Percentiles rank a stretch among this genome's conserved stretches.
Evolutionary conservation across 331 rosid species (phyloP).

Genomic region (Prunus yedoensis): DNA sequence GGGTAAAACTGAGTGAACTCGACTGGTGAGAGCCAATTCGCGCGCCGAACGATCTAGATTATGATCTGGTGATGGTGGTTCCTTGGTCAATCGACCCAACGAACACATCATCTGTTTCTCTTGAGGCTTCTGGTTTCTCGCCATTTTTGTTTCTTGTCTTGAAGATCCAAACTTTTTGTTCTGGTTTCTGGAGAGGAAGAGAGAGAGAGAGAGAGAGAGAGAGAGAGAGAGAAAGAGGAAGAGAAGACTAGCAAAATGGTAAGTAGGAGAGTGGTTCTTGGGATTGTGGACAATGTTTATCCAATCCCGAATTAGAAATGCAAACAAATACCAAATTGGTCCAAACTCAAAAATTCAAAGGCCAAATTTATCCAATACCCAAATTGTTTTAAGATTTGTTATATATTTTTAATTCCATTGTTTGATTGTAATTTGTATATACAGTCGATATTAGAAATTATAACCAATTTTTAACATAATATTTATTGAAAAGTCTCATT

Average conservation of each 20-base stretch:
- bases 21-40: constrained; percentile 68
- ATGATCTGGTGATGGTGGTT: constrained; percentile 81
- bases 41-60: constrained; percentile 54
- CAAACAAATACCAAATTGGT: not conserved
- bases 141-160: constrained; percentile 3
- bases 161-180: not conserved
- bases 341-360: not conserved
- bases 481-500: no score
- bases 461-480: accelerated
- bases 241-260: no score
- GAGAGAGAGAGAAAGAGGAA: not conserved
- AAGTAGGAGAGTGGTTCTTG: not conserved
- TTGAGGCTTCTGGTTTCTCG: constrained; percentile 25
- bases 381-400: no score
- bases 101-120: constrained; percentile 32
- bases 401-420: no score
- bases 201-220: not conserved
- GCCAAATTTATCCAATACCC: no score
- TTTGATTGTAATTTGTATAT: no score
- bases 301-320: not conserved
- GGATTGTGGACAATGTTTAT: not conserved
- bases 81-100: constrained; percentile 86
- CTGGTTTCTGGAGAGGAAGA: not conserved
- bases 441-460: no score
- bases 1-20: constrained; percentile 92